Base-by-base conservation (phyloP, 164 flowering plant species). In the Vitis riparia region DNA sequence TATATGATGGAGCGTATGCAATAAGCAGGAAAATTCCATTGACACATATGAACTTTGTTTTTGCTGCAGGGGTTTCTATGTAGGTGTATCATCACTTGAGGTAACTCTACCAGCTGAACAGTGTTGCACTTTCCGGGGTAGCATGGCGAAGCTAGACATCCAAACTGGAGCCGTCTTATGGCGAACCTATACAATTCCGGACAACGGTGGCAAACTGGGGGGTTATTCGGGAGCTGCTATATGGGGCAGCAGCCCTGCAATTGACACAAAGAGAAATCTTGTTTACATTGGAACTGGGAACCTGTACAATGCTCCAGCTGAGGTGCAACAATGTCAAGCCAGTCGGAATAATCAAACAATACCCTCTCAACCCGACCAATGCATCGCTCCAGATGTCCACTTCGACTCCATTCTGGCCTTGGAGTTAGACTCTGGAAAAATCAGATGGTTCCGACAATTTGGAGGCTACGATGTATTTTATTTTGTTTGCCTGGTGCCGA, bases 201-300 rank as follows among this genome's bases (percentile, higher is more conserved):
- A 85, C 63, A 81, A 85, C 50, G 73, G 74, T 1, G 85, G 86
- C 19, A 65, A 56, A 14, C 8, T 30, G 6, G 86, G 83, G 3
- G 83, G 79, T 5, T 83, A 83, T 69, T 58, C 88, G 1, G 88
- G 88, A 15, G 88, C 79, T 0, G 82, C 86, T n/a, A 72, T 85
- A 51, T 85, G 88, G 88, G 88, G 88, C 49, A 85, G 88, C 73
- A 85, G 88, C 71, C 89, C 87, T 0, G 68, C 89, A 55, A 81
- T 84, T 11, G 89, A 86, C 65, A 12, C 59, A 3, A 1, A 10
- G 5, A 68, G 85, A 55, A 76, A 75, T 12, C 76, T 68, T 6
- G 84, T 84, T 16, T 86, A 75, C 32, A 78, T 72, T 0, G 86
- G 67, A 10, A 86, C 88, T 1, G 87, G 88, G 9, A 74, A 86